Percentiles rank a stretch among this genome's conserved stretches.
phyloP scores from a whole-genome alignment of 352 stramenopile genomes.

The Pythium folliculosum region DNA sequence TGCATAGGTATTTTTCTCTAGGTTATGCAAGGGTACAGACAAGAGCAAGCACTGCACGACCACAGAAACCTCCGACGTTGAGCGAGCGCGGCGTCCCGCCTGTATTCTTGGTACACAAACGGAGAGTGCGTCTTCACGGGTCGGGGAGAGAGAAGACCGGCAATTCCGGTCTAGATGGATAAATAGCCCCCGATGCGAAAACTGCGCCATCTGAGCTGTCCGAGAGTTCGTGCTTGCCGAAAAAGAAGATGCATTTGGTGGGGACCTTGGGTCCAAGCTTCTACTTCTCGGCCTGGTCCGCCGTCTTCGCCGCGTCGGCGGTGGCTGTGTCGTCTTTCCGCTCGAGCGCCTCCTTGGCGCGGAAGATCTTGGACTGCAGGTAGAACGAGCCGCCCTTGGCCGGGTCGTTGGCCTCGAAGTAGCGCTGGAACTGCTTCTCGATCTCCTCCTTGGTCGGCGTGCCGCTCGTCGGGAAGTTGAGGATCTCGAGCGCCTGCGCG shows the following conservation, averaged over 20 bases:
- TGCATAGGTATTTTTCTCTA: not conserved
- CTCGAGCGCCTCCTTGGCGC: slow-evolving; percentile 88
- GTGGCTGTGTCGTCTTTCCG: slow-evolving; percentile 33
- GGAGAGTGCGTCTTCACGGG: slow-evolving; percentile 11
- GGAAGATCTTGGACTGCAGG: slow-evolving; percentile 92
- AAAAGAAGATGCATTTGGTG: not conserved
- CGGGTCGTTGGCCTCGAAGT: slow-evolving; percentile 90
- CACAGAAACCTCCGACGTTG: not conserved
- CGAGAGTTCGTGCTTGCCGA: not conserved
- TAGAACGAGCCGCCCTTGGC: slow-evolving; percentile 92
- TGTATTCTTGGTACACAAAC: not conserved
- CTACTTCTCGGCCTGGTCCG: slow-evolving; percentile 25
- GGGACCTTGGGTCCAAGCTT: not conserved
- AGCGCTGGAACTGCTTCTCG: slow-evolving; percentile 85
- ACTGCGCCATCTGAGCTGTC: not conserved
- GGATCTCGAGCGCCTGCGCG: slow-evolving; percentile 77
- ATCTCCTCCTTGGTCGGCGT: slow-evolving; percentile 60
- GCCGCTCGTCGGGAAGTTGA: slow-evolving; percentile 71
- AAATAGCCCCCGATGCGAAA: slow-evolving; percentile 32
- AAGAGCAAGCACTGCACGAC: not conserved
- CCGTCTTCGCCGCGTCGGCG: slow-evolving; percentile 19
- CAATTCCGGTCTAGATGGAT: slow-evolving; percentile 30
- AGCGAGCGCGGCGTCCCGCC: not conserved
- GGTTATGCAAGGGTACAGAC: not conserved
- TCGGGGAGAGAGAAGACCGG: slow-evolving; percentile 31